phyloP scores from a whole-genome alignment of 2,329 filamentous ascomycete species.

The Talaromyces sp. region DNA sequence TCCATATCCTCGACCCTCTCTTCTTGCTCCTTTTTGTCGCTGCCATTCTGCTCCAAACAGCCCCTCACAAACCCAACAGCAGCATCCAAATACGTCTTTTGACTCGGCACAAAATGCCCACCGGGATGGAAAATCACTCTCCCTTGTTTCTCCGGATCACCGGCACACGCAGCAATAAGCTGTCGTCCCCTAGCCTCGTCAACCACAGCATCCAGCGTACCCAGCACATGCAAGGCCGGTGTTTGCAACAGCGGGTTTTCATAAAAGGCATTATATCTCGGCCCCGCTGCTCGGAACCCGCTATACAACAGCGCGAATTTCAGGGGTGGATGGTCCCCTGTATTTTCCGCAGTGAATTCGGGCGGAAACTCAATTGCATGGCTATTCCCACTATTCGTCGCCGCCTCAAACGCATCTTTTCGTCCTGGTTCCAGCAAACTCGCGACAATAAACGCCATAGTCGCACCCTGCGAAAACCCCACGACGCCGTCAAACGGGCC shows the following conservation, averaged over 20 bases:
- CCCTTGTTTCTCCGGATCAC: conserved; percentile 45
- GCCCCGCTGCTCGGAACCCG: conserved; percentile 64
- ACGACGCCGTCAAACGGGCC: conserved; percentile 72
- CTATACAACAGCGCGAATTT: conserved; percentile 73
- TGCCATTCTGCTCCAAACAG: conserved; percentile 34
- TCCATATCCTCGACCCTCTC: conserved; percentile 64
- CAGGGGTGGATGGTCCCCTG: conserved; percentile 46
- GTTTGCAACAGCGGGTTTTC: conserved; percentile 66
- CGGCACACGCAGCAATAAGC: conserved; percentile 61
- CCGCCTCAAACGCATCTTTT: conserved; percentile 41
- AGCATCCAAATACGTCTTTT: conserved; percentile 73
- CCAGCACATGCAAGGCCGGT: conserved; percentile 74
- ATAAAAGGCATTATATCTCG: conserved; percentile 63
- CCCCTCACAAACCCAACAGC: conserved; percentile 66
- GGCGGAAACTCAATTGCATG: conserved; percentile 48
- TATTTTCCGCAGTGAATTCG: conserved; percentile 34
- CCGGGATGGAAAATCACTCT: conserved; percentile 71
- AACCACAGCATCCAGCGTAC: conserved; percentile 80
- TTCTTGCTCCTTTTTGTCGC: conserved; percentile 39
- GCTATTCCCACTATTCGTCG: neutral
- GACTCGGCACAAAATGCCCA: conserved; percentile 82
- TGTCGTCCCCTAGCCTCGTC: conserved; percentile 66
- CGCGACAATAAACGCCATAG: conserved; percentile 66
- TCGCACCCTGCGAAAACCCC: conserved; percentile 78
- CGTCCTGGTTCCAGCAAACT: conserved; percentile 59